phyloP scores from a whole-genome alignment of 768 basidiomycete genomes.

The Pisolithus microcarpus region DNA sequence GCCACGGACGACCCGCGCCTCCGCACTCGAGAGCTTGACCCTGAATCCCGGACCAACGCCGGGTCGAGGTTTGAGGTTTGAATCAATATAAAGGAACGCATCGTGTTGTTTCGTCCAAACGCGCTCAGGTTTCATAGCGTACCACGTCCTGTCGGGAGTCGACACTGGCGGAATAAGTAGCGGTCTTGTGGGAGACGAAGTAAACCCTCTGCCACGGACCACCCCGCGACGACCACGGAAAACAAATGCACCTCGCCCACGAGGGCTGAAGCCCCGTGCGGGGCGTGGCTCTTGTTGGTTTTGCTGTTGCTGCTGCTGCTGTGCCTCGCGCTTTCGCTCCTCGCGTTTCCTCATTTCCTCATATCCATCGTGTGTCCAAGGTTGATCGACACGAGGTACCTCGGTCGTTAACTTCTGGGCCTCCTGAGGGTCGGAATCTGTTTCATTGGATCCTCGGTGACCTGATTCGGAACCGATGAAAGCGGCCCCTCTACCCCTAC shows the following conservation, averaged over 20 bases:
- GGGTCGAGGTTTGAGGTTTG: conserved; percentile 48
- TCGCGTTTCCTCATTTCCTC: conserved; percentile 80
- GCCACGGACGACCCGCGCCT: conserved; percentile 38
- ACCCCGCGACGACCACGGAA: conserved; percentile 41
- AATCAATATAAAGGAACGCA: conserved; percentile 61
- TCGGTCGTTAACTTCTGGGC: conserved; percentile 19
- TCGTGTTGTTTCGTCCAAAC: conserved; percentile 84
- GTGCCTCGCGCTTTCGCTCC: conserved; percentile 37
- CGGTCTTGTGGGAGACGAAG: conserved; percentile 25
- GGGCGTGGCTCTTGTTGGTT: conserved; percentile 19
- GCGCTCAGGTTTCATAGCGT: conserved; percentile 67
- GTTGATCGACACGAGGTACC: conserved; percentile 54
- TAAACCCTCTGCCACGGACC: conserved; percentile 36
- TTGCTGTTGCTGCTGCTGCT: conserved; percentile 31
- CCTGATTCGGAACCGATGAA: conserved; percentile 16
- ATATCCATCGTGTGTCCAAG: conserved; percentile 84
- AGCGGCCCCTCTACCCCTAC: conserved; percentile 52
- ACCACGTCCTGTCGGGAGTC: conserved; percentile 52
- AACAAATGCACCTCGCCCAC: conserved; percentile 41
- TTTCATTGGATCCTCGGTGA: conserved; percentile 12
- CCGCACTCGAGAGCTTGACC: conserved; percentile 54
- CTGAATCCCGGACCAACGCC: conserved; percentile 50
- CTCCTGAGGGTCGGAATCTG: conserved; percentile 12
- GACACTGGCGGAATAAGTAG: conserved; percentile 22
- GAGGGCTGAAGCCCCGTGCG: conserved; percentile 31